Base-by-base conservation (phyloP, 805 yeast species). In the Pichia paraexigua region DNA sequence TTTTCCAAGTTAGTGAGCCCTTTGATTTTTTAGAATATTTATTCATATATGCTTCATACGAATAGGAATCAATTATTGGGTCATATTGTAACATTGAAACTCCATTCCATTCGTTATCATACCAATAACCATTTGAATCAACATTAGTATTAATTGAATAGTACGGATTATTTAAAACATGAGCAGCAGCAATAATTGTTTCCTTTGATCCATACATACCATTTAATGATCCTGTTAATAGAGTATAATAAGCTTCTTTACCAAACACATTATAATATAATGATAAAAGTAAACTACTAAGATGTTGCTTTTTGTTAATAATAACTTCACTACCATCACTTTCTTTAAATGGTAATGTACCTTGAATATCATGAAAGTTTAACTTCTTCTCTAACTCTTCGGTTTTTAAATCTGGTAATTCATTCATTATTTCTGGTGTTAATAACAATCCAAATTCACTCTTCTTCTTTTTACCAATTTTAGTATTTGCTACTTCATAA, bases 401-500 rank as follows among this genome's bases (percentile, higher is more conserved):
- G 10, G 58, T 15, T 77, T 75, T 28, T 8, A 53, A 32, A 7
- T 49, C 47, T 37, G 45, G 52, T 7, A 55, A 44, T 21, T 35
- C 9, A 5, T 44, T 42, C 6, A 27, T 15, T 25, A 46, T 11
- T 21, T 53, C 45, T 37, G 58, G 57, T 4, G 66, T 64, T 41
- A 64, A 50, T 18, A 57, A 58, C 20, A 63, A 39, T 13, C 60
- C 53, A 21, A 62, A 63, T 13, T 72, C 70, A 20, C 72, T 70
- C 1, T 66, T 60, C 27, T 66, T 67, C 10, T 57, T 60, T 57
- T 64, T 67, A 42, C 64, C 71, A 9, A 72, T 61, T 27, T 61
- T 63, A 12, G 75, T 63, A 1, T 77, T 82, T 0, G 85, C 82
- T 54, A 86, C 78, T 20, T 77, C 72, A 64, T 85, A 88, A 60